A percentile compares a stretch with the other conserved stretches of the same genome.
Evolutionary conservation across 1,139 yeast genomes (phyloP).

Genomic region (Saccharomyces pastorianus): DNA sequence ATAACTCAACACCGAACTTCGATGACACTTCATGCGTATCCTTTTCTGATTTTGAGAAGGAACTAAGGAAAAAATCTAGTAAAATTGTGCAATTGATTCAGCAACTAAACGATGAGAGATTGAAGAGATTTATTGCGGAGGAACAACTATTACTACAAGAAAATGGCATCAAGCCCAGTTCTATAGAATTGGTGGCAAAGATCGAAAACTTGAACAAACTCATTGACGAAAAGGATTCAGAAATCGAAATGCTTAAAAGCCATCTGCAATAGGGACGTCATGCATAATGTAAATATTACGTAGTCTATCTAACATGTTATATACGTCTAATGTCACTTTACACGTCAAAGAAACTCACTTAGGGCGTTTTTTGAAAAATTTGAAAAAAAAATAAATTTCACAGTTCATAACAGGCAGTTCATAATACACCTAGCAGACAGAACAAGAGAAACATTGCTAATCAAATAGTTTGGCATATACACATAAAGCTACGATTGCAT

Average conservation of each 20-base stretch:
- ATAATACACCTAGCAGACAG: not conserved
- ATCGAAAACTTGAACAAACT: slow-evolving; percentile 46
- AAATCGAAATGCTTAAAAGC: slow-evolving; percentile 11
- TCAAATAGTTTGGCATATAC: not conserved
- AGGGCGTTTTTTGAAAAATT: not conserved
- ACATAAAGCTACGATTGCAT: not conserved
- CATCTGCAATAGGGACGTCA: not conserved
- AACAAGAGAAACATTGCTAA: not conserved
- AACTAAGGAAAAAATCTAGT: slow-evolving; percentile 39
- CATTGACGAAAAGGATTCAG: slow-evolving; percentile 42
- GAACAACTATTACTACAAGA: slow-evolving; percentile 55
- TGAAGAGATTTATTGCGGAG: slow-evolving; percentile 59
- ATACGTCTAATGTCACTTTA: not conserved
- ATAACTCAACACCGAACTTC: slow-evolving; percentile 4
- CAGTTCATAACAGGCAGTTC: too few relatives aligned
- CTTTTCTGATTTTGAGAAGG: slow-evolving; percentile 12
- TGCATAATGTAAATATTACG: too few relatives aligned
- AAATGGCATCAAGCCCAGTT: slow-evolving; percentile 45
- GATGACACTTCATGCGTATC: slow-evolving; percentile 4
- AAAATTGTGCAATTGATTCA: slow-evolving; percentile 47
- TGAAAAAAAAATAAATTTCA: not conserved
- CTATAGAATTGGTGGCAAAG: slow-evolving; percentile 49
- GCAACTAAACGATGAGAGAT: slow-evolving; percentile 54
- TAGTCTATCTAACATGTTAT: not conserved
- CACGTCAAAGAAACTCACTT: not conserved